Percentiles rank a stretch among this genome's conserved stretches.
Conservation (phyloP, 306 rosid species). For the Cucumis hystrix region DNA sequence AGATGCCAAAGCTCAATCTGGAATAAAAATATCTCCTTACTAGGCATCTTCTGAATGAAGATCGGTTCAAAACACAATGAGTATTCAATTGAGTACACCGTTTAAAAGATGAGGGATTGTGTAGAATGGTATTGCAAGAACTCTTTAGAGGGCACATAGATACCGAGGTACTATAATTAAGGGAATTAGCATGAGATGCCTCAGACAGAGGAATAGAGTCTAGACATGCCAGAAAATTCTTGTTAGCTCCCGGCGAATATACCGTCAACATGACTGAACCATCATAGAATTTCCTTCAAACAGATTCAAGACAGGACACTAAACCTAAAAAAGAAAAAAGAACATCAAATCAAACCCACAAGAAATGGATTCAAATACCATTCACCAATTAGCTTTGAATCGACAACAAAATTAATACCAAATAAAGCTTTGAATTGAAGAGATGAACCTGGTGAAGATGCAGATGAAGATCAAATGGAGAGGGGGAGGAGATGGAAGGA, state of each 20-base stretch:
- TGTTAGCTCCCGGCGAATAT: slow-evolving; percentile 44
- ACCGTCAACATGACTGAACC: slow-evolving; percentile 73
- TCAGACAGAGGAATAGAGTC: slow-evolving; percentile 28
- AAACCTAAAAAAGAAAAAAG: not conserved
- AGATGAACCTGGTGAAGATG: not conserved
- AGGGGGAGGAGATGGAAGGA: not conserved
- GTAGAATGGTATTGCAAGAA: slow-evolving; percentile 21
- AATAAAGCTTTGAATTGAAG: not conserved
- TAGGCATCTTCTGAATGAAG: slow-evolving; percentile 52
- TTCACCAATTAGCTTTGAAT: not conserved
- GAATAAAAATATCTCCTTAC: slow-evolving; percentile 26
- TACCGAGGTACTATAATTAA: slow-evolving; percentile 7
- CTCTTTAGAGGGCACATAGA: slow-evolving; percentile 19
- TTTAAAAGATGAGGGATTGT: slow-evolving; percentile 30
- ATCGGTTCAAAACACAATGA: slow-evolving; percentile 33
- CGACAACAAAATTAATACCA: not conserved
- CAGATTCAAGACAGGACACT: not conserved
- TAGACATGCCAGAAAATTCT: slow-evolving; percentile 21
- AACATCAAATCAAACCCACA: not conserved
- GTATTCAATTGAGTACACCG: slow-evolving; percentile 40
- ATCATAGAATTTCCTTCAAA: slow-evolving; percentile 36
- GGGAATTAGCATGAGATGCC: slow-evolving; percentile 40
- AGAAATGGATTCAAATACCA: not conserved
- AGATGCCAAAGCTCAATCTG: not conserved
- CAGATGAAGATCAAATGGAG: not conserved